Evolutionary conservation across 768 basidiomycete species (phyloP), one percentile per base, ranked within the genome.

Genomic region (Kwoniella sp.): DNA sequence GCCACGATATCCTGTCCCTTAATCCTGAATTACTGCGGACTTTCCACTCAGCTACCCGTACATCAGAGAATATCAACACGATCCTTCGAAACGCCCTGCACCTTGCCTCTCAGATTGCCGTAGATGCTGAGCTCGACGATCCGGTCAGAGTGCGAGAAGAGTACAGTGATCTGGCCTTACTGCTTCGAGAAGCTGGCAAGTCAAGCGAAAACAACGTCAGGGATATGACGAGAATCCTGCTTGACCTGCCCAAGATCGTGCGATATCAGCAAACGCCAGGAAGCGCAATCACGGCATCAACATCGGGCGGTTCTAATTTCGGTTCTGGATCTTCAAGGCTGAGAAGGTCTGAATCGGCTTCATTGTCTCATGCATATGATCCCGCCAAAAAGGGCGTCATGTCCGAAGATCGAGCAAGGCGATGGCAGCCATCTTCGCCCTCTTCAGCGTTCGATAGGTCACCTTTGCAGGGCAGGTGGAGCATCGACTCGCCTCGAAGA

Each of bases 181-280:
- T 65, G 17, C 51, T 77, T 2, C 55, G 69, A 11, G 73, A 77
- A 4, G 68, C 76, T 1, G 57, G 50, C 8, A 55, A 63, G 37
- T 50, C 68, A 2, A 68, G 65, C 8, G 76, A 77, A 60, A 70
- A 73, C 38, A 69, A 61, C n/a, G 67, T 77, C 4, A 61, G 76
- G 30, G 73, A 75, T 45, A 61, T 75, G 23, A 77, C 76, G 4
- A 58, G 69, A 20, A 53, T 77, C 37, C 64, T 77, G 58, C 58
- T 77, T 20, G 72, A 73, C 38, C 58, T 75, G 13, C 74, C 76
- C 0, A 75, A 71, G 50, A 22, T 70, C 7, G 17, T 69, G 9
- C 34, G 63, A 47, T 38, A 26, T 25, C 31, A 38, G 15, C 34
- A 37, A 1, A 26, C 8, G 13, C 23, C 28, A 26, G 63, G 53